Conservation (phyloP, 179 eudicot genomes). For the Beta corolliflora region DNA sequence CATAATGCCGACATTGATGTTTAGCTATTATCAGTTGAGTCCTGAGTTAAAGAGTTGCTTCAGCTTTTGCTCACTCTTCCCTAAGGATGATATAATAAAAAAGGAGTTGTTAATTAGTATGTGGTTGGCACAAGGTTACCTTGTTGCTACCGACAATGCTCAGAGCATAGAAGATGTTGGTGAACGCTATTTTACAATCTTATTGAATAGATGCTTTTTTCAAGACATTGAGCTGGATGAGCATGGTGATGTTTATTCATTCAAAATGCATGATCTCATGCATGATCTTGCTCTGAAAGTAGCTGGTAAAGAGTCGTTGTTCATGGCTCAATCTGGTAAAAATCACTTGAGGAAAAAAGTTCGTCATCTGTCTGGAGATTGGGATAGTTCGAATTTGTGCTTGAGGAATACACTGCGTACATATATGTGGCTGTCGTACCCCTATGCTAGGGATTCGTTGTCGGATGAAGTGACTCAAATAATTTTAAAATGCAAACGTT, state of each 20-base stretch:
- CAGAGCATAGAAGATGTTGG: conserved; percentile 13
- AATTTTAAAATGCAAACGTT: neutral
- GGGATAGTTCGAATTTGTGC: neutral
- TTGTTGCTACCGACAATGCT: neutral
- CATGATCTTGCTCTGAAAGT: conserved; percentile 12
- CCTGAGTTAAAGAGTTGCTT: neutral
- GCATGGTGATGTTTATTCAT: conserved; percentile 1
- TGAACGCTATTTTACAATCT: conserved; percentile 11
- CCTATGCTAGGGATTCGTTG: neutral
- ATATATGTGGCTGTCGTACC: neutral
- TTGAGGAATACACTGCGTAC: neutral
- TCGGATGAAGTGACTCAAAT: neutral
- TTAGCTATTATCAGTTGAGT: neutral
- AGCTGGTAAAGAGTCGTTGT: conserved; percentile 2
- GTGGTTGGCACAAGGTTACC: conserved; percentile 27
- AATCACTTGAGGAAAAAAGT: neutral
- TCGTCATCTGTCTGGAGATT: neutral
- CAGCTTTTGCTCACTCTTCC: neutral
- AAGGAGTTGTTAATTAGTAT: neutral
- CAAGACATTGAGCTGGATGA: neutral
- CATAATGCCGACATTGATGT: neutral
- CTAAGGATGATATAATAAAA: neutral
- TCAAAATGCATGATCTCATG: conserved; percentile 14
- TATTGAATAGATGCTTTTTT: conserved; percentile 7
- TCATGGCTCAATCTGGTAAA: neutral